Evolutionary conservation across 2,329 filamentous ascomycete genomes (phyloP).

Genomic region (Colletotrichum lentis): DNA sequence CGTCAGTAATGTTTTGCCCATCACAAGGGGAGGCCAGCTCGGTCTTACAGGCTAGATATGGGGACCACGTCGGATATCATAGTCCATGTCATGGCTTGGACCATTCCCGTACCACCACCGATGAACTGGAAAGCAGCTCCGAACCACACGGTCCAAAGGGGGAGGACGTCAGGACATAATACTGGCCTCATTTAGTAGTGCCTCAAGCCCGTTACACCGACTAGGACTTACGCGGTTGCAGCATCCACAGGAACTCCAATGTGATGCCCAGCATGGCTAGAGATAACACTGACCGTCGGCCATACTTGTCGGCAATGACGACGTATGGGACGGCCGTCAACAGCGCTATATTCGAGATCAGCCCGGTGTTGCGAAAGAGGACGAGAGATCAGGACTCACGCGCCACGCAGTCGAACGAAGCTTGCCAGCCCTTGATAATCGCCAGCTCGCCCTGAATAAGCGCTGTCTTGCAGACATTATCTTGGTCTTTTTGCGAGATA

Average conservation of each 20-base stretch:
- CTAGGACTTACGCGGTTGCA: conserved; percentile 46
- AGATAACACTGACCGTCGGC: conserved; percentile 53
- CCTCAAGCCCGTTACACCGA: conserved; percentile 11
- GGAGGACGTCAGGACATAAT: conserved; percentile 49
- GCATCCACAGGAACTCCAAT: conserved; percentile 44
- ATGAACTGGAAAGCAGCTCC: conserved; percentile 49
- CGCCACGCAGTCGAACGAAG: conserved; percentile 57
- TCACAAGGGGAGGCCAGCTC: neutral
- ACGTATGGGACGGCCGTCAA: conserved; percentile 57
- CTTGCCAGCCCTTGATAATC: conserved; percentile 58
- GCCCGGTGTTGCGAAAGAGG: neutral
- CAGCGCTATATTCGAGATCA: conserved; percentile 45
- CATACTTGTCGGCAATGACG: conserved; percentile 57
- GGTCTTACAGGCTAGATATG: conserved; percentile 41
- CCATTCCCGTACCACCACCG: conserved; percentile 52
- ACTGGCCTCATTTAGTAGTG: conserved; percentile 45
- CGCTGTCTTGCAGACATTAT: conserved; percentile 58
- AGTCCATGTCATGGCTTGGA: conserved; percentile 56
- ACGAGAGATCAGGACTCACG: conserved; percentile 44
- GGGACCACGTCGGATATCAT: conserved; percentile 55
- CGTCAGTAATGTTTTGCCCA: neutral
- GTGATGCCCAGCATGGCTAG: conserved; percentile 47
- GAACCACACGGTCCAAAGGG: conserved; percentile 51
- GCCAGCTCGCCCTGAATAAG: conserved; percentile 62
- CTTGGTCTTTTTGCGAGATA: conserved; percentile 47